Percentiles rank a stretch among this genome's conserved stretches.
These are phyloP conservation scores for Saccharomycopsis oosterbeekiorum DNA, from an alignment of 805 yeast species.

Conservation along the genomic window DNA sequence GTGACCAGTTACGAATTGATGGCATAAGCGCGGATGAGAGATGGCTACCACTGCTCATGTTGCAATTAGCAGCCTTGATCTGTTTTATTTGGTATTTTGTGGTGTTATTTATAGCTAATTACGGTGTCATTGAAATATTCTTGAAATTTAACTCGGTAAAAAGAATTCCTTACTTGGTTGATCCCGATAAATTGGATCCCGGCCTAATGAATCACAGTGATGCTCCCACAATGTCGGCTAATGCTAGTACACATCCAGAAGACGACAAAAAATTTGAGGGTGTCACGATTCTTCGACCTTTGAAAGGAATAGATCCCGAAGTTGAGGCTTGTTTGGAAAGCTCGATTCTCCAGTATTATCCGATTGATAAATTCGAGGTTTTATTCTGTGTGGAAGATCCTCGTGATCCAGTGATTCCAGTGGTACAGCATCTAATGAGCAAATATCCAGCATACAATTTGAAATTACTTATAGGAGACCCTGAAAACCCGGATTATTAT, in stretches of 20 bases:
- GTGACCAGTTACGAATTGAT: neutral
- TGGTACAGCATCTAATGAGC: constrained; percentile 39
- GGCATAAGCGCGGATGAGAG: neutral
- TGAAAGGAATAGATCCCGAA: constrained; percentile 77
- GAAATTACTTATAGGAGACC: constrained; percentile 42
- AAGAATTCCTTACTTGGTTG: constrained; percentile 16
- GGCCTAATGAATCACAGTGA: neutral
- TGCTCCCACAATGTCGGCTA: too few species aligned
- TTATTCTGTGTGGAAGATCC: constrained; percentile 64
- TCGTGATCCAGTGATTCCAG: constrained; percentile 53
- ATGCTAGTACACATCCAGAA: constrained; percentile 4
- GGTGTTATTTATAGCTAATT: constrained; percentile 29
- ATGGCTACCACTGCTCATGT: neutral
- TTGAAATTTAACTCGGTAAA: constrained; percentile 24
- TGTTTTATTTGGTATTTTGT: constrained; percentile 31
- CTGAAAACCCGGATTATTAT: constrained; percentile 33
- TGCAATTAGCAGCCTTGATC: neutral
- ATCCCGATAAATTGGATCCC: neutral
- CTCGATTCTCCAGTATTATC: constrained; percentile 60
- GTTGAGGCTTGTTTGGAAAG: constrained; percentile 57
- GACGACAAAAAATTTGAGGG: constrained; percentile 39
- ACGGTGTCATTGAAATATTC: constrained; percentile 33
- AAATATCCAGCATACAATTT: constrained; percentile 52
- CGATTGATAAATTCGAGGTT: constrained; percentile 49
- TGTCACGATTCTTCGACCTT: constrained; percentile 72